Percentiles rank a stretch among this genome's conserved stretches.
phyloP scores from a whole-genome alignment of 805 yeast species.

The Ogataea ganodermae region DNA sequence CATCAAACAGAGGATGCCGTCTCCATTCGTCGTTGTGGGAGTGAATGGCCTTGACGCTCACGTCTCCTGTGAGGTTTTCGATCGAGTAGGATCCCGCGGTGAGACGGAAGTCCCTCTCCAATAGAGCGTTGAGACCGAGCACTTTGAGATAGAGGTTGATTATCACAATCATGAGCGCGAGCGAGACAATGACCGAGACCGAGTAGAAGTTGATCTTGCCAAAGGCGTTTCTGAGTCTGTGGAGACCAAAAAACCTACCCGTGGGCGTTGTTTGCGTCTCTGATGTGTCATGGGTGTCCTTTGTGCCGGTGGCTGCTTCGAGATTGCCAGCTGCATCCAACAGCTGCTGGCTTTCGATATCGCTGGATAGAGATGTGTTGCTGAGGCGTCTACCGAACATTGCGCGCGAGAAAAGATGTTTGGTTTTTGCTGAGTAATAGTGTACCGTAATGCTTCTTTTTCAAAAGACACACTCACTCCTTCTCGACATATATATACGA shows the following conservation, averaged over 20 bases:
- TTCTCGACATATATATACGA: not conserved
- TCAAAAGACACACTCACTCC: not conserved
- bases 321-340: not conserved
- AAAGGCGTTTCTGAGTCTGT: not conserved
- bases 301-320: not conserved
- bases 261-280: not conserved
- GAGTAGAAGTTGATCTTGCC: slow-evolving; percentile 3
- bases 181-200: slow-evolving; percentile 13
- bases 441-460: too few relatives aligned
- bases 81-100: slow-evolving; percentile 8
- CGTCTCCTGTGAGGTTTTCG: slow-evolving; percentile 30
- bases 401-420: not conserved
- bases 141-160: slow-evolving; percentile 15
- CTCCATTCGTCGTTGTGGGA: slow-evolving; percentile 77
- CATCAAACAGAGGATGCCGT: slow-evolving; percentile 56
- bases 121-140: slow-evolving; percentile 6
- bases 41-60: slow-evolving; percentile 44
- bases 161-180: slow-evolving; percentile 11
- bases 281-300: not conserved
- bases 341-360: slow-evolving; percentile 2
- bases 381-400: not conserved
- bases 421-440: too few relatives aligned
- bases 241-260: not conserved
- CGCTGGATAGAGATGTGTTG: not conserved
- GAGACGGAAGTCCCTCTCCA: slow-evolving; percentile 8